These are phyloP conservation scores for Curvularia lunata DNA, from an alignment of 2,329 filamentous ascomycete genomes.

Conservation along the genomic window DNA sequence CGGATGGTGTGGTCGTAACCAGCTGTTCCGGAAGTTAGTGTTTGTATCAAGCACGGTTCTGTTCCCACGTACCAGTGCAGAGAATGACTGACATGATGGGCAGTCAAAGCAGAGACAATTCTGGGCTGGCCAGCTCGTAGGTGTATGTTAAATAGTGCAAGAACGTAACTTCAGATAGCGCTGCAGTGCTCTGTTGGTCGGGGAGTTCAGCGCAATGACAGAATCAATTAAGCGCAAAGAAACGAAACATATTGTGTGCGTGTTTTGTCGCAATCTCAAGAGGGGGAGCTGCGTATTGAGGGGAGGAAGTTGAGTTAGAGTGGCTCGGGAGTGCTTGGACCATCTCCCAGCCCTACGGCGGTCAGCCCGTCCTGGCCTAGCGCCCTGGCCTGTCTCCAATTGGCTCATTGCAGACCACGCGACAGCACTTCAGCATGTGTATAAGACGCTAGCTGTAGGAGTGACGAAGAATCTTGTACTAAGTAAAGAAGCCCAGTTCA, in stretches of 20 bases:
- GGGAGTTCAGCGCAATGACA: neutral
- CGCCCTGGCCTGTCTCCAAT: neutral
- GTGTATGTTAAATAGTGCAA: neutral
- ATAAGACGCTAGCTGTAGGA: neutral
- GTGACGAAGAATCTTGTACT: neutral
- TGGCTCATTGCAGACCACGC: neutral
- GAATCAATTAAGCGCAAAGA: slow-evolving; percentile 4
- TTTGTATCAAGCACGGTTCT: slow-evolving; percentile 21
- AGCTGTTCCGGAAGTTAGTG: slow-evolving; percentile 54
- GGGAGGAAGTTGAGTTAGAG: slow-evolving; percentile 16
- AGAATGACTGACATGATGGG: slow-evolving; percentile 68
- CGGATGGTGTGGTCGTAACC: slow-evolving; percentile 79
- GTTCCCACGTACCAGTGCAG: slow-evolving; percentile 63
- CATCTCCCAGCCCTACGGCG: slow-evolving; percentile 18
- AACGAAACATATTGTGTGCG: slow-evolving; percentile 12
- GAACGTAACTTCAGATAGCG: neutral
- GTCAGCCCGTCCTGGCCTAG: slow-evolving; percentile 18
- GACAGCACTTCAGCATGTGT: neutral
- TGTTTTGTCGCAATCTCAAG: slow-evolving; percentile 8
- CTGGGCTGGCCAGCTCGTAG: neutral
- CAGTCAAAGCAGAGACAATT: slow-evolving; percentile 1
- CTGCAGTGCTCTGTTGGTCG: neutral
- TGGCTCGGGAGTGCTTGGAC: slow-evolving; percentile 22
- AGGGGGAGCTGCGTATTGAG: slow-evolving; percentile 12
- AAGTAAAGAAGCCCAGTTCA: neutral